Conservation (phyloP, 352 stramenopile species). For the Blastocystis sp. region DNA sequence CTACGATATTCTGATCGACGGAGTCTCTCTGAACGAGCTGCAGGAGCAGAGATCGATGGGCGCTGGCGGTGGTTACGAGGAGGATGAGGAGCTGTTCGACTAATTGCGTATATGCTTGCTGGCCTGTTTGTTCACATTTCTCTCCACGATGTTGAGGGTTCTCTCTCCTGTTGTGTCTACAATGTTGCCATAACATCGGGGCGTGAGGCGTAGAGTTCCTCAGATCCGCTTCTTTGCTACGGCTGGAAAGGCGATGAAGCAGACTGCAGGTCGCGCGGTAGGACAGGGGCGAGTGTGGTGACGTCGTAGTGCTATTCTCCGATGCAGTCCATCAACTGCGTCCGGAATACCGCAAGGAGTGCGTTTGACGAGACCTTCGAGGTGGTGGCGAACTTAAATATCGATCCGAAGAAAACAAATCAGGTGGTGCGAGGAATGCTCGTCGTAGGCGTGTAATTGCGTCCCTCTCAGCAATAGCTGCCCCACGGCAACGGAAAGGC, state of each 20-base stretch:
- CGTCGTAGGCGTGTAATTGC: neutral
- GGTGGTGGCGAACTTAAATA: conserved; percentile 65
- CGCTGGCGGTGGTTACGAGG: too few relatives aligned
- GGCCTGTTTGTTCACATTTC: neutral
- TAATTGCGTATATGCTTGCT: neutral
- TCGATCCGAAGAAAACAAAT: conserved; percentile 71
- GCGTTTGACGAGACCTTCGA: conserved; percentile 70
- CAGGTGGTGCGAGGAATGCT: conserved; percentile 63
- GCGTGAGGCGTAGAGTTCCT: conserved; percentile 7
- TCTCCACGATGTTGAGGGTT: neutral
- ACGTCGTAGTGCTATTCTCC: conserved; percentile 59
- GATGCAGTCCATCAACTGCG: conserved; percentile 43
- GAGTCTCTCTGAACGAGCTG: neutral
- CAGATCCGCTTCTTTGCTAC: conserved; percentile 40
- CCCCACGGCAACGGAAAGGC: conserved; percentile 65
- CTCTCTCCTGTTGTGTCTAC: neutral
- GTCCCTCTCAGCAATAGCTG: conserved; percentile 1
- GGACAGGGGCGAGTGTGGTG: too few relatives aligned
- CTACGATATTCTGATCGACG: conserved; percentile 65
- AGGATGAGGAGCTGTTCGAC: neutral
- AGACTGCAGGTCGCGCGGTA: conserved; percentile 39
- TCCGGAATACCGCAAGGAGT: conserved; percentile 21
- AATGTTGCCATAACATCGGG: neutral
- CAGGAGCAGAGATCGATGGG: too few relatives aligned
- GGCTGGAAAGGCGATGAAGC: neutral